These are phyloP conservation scores for Lentinus brumalis DNA, from an alignment of 768 basidiomycete species.

Conservation along the genomic window DNA sequence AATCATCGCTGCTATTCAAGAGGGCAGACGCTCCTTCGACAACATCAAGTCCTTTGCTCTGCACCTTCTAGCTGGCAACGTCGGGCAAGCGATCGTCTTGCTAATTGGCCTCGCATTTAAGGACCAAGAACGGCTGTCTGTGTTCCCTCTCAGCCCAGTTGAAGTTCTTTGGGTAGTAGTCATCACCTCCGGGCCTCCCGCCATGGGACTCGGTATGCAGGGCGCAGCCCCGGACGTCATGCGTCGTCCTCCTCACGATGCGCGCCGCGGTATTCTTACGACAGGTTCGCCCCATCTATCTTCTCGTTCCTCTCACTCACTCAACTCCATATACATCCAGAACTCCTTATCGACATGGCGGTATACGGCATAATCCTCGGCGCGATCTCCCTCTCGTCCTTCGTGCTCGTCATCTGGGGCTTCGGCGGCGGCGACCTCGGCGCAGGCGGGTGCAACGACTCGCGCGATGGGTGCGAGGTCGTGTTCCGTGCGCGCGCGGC, in stretches of 20 bases:
- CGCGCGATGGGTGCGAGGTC: background rate
- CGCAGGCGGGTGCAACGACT: slow-evolving; percentile 1
- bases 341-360: slow-evolving; percentile 3
- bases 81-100: slow-evolving; percentile 56
- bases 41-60: slow-evolving; percentile 60
- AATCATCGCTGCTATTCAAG: slow-evolving; percentile 57
- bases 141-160: slow-evolving; percentile 60
- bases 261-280: slow-evolving; percentile 41
- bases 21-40: slow-evolving; percentile 58
- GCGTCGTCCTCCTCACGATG: slow-evolving; percentile 44
- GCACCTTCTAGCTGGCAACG: slow-evolving; percentile 54
- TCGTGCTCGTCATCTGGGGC: background rate
- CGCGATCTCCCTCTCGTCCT: slow-evolving; percentile 37
- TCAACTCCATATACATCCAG: background rate
- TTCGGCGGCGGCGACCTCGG: slow-evolving; percentile 6
- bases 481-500: slow-evolving; percentile 5
- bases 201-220: slow-evolving; percentile 56
- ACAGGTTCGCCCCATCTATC: background rate
- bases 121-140: slow-evolving; percentile 46
- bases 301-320: background rate
- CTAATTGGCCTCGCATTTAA: slow-evolving; percentile 60
- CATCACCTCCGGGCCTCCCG: slow-evolving; percentile 51
- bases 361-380: slow-evolving; percentile 93
- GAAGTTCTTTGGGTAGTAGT: slow-evolving; percentile 57
- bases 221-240: slow-evolving; percentile 53